These are phyloP conservation scores for Suhomyces anneliseae DNA, from an alignment of 1,139 yeast species.

Conservation along the genomic window DNA sequence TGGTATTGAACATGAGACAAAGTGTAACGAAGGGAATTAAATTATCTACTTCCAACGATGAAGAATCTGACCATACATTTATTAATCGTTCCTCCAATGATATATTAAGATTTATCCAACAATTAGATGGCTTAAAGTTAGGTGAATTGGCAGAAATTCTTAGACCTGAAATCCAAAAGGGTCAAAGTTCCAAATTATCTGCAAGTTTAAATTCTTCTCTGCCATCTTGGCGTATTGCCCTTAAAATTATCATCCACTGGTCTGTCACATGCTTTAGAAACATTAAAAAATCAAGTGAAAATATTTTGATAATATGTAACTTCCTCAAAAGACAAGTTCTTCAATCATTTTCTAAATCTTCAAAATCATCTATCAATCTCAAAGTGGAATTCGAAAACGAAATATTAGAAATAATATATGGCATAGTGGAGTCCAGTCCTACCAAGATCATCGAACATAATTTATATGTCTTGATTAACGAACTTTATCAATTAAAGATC, in stretches of 20 bases:
- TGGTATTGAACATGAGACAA: constrained; percentile 50
- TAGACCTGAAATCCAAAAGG: constrained; percentile 20
- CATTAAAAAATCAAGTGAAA: constrained; percentile 29
- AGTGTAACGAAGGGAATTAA: constrained; percentile 1
- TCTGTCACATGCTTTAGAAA: constrained; percentile 44
- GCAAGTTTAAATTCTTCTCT: constrained; percentile 3
- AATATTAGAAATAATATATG: constrained; percentile 32
- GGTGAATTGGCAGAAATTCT: constrained; percentile 32
- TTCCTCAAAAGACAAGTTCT: constrained; percentile 36
- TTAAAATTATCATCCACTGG: constrained; percentile 49
- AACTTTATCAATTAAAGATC: constrained; percentile 50
- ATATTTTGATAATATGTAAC: constrained; percentile 39
- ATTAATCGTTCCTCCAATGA: constrained; percentile 37
- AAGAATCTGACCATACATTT: constrained; percentile 13
- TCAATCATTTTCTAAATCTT: constrained; percentile 19
- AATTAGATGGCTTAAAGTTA: constrained; percentile 34
- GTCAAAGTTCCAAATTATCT: not conserved
- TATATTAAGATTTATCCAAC: constrained; percentile 31
- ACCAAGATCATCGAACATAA: constrained; percentile 27
- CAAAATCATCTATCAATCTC: constrained; percentile 19
- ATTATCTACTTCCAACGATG: not conserved
- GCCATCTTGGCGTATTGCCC: constrained; percentile 40
- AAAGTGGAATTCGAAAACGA: constrained; percentile 50
- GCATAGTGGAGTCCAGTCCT: constrained; percentile 21
- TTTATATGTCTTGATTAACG: constrained; percentile 55